These are phyloP conservation scores for Daldinia childiae DNA, from an alignment of 495 filamentous ascomycete species.

Conservation along the genomic window DNA sequence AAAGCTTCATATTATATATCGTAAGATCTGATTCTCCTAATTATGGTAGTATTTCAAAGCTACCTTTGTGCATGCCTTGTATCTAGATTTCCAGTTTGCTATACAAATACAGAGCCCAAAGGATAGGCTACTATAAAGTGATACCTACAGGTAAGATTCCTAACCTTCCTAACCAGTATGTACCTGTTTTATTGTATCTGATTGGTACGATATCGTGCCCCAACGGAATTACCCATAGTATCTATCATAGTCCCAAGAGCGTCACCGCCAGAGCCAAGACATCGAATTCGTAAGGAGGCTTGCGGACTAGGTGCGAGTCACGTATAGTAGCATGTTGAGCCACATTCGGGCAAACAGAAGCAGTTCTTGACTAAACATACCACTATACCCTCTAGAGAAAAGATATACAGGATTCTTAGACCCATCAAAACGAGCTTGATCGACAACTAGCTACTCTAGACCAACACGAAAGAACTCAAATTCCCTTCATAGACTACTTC, in stretches of 20 bases:
- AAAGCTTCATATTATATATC: background rate
- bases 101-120: background rate
- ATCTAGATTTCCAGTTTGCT: background rate
- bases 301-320: background rate
- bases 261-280: background rate
- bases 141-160: background rate
- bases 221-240: constrained; percentile 6
- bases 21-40: background rate
- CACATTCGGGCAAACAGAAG: background rate
- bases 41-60: background rate
- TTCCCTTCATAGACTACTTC: background rate
- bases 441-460: background rate
- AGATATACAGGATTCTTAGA: background rate
- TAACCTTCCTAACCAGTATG: background rate
- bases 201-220: background rate
- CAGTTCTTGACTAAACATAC: background rate
- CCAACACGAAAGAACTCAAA: background rate
- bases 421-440: background rate
- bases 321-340: constrained; percentile 9
- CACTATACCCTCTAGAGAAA: background rate
- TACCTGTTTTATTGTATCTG: background rate
- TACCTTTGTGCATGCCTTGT: too few relatives aligned
- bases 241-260: background rate
- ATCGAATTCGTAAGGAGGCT: constrained; percentile 2
- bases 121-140: background rate